A percentile compares a stretch with the other conserved stretches of the same genome.
Evolutionary conservation across 345 rosid genomes (phyloP).

Genomic region (Gossypium ekmanianum): DNA sequence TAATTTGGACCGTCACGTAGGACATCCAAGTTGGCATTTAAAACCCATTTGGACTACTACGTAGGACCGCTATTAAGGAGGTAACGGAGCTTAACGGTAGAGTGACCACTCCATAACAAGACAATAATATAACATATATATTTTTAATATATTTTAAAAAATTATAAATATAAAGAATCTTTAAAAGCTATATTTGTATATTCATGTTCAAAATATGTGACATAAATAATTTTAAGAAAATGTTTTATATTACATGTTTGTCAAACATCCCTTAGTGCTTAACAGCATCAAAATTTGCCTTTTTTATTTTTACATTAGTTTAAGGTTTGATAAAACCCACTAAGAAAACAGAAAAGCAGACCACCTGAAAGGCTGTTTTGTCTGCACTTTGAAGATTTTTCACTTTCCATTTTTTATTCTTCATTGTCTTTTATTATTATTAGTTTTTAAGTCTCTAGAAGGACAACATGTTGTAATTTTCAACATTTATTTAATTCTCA

Average conservation of each 20-base stretch:
- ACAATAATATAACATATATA: no score
- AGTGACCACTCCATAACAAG: no score
- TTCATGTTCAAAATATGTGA: no score
- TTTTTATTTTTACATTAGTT: constrained; percentile 25
- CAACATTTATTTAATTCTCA: constrained; percentile 13
- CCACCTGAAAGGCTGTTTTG: constrained; percentile 24
- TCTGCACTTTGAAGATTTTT: not conserved
- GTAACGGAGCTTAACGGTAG: no score
- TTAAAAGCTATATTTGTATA: no score
- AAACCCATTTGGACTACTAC: no score
- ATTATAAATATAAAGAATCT: no score
- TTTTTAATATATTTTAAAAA: no score
- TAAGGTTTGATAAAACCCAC: constrained; percentile 46
- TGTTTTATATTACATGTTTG: constrained; percentile 12
- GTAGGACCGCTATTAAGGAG: no score
- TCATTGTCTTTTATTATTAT: constrained; percentile 1
- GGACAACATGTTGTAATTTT: not conserved
- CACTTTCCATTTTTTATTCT: constrained; percentile 9
- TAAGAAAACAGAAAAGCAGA: constrained; percentile 15
- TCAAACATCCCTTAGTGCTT: constrained; percentile 27
- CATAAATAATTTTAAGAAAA: no score
- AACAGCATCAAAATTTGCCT: constrained; percentile 36
- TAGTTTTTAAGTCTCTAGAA: not conserved
- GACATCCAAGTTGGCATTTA: no score
- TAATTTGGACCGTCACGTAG: no score